Evolutionary conservation across 495 filamentous ascomycete genomes (phyloP).

Genomic region (Xanthoparmelia taractica): DNA sequence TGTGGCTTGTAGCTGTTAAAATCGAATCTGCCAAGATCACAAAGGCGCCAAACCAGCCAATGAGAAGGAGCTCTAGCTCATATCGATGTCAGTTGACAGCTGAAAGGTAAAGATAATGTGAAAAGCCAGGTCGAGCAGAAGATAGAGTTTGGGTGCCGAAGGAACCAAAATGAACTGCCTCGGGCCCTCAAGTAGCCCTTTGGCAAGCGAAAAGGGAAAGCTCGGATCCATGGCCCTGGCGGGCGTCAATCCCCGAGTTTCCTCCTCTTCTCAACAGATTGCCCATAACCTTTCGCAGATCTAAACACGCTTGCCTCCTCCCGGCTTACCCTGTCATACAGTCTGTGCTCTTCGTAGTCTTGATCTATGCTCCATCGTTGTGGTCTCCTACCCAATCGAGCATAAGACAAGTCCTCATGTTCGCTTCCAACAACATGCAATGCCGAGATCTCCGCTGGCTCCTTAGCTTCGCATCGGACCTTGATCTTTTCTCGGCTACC

Average conservation of each 20-base stretch:
- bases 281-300: conserved; percentile 2
- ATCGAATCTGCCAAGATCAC: not conserved
- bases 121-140: not conserved
- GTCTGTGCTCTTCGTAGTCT: conserved; percentile 8
- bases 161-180: not conserved
- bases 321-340: not conserved
- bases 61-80: not conserved
- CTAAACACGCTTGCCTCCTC: conserved; percentile 12
- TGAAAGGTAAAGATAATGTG: not conserved
- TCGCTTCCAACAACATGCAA: not conserved
- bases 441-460: not conserved
- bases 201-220: not conserved
- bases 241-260: not conserved
- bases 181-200: not conserved
- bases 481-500: not conserved
- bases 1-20: not conserved
- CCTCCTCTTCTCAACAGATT: conserved; percentile 9
- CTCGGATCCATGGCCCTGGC: not conserved
- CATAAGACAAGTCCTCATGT: not conserved
- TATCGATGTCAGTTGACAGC: not conserved
- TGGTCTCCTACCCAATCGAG: not conserved
- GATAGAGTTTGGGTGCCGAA: not conserved
- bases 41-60: not conserved
- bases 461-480: not conserved
- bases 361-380: not conserved